These are phyloP conservation scores for Cynanchum wilfordii DNA, from an alignment of 257 asterid species.

Conservation along the genomic window DNA sequence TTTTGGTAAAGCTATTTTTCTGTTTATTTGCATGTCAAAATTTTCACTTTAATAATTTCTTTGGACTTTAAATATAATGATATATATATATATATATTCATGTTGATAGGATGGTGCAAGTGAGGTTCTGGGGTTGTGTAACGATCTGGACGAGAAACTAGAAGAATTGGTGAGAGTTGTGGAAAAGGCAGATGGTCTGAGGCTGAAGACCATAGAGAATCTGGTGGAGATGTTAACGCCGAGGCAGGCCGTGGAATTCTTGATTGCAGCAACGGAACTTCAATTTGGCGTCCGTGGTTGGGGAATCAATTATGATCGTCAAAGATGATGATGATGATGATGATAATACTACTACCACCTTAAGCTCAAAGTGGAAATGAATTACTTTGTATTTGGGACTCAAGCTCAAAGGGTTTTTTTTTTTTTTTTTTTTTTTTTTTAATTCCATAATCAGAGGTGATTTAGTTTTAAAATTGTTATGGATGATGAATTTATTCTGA, in stretches of 20 bases:
- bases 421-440: no score
- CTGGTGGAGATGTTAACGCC: constrained; percentile 63
- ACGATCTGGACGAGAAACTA: constrained; percentile 35
- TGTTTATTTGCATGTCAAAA: background rate
- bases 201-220: constrained; percentile 48
- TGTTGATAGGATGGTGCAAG: constrained; percentile 49
- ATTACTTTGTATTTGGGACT: no score
- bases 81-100: no score
- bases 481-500: no score
- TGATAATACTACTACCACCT: no score
- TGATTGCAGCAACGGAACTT: constrained; percentile 62
- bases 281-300: constrained; percentile 64
- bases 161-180: constrained; percentile 38
- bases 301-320: constrained; percentile 57
- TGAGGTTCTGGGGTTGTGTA: constrained; percentile 31
- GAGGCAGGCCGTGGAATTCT: constrained; percentile 66
- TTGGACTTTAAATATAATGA: no score
- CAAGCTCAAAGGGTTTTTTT: no score
- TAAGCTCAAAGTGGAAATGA: no score
- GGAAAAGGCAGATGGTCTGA: constrained; percentile 57
- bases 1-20: background rate
- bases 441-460: no score
- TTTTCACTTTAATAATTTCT: background rate
- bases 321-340: constrained; percentile 21
- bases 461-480: no score